These are phyloP conservation scores for Boletus huronensis DNA, from an alignment of 768 basidiomycete genomes.

Conservation along the genomic window DNA sequence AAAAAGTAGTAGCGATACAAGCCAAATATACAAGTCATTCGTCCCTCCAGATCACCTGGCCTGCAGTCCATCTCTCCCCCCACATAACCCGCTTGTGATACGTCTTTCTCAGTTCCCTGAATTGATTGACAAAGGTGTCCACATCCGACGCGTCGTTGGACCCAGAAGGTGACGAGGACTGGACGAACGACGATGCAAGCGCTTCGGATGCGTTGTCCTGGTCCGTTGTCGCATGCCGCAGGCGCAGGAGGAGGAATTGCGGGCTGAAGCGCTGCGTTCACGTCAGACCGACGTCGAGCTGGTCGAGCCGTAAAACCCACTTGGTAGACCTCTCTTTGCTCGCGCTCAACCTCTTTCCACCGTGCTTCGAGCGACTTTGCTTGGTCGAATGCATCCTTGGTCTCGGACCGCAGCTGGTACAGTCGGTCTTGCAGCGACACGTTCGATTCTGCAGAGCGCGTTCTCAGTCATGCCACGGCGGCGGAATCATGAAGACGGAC, in stretches of 20 bases:
- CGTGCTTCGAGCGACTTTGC: constrained; percentile 76
- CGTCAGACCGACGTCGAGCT: constrained; percentile 9
- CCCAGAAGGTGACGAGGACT: constrained; percentile 43
- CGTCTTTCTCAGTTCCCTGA: constrained; percentile 81
- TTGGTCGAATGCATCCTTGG: constrained; percentile 83
- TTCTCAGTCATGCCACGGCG: constrained; percentile 4
- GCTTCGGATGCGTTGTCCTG: constrained; percentile 90
- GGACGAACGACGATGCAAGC: constrained; percentile 79
- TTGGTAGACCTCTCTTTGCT: constrained; percentile 87
- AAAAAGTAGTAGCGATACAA: constrained; percentile 5
- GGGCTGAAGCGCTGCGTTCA: constrained; percentile 70
- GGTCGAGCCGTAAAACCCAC: constrained; percentile 37
- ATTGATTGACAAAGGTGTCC: constrained; percentile 85
- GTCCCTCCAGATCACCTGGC: constrained; percentile 84
- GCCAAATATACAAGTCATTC: constrained; percentile 28
- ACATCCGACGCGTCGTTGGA: constrained; percentile 45
- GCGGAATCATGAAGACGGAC: constrained; percentile 44
- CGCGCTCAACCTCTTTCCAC: constrained; percentile 85
- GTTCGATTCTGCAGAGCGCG: constrained; percentile 57
- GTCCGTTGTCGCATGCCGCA: constrained; percentile 82
- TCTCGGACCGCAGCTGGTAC: constrained; percentile 73
- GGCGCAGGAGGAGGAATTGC: constrained; percentile 83
- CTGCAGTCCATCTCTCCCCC: constrained; percentile 82
- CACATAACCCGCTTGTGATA: constrained; percentile 93
- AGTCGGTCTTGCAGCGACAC: constrained; percentile 71